These are phyloP conservation scores for Hondaea fermentalgiana DNA, from an alignment of 108 stramenopile species.

Conservation along the genomic window DNA sequence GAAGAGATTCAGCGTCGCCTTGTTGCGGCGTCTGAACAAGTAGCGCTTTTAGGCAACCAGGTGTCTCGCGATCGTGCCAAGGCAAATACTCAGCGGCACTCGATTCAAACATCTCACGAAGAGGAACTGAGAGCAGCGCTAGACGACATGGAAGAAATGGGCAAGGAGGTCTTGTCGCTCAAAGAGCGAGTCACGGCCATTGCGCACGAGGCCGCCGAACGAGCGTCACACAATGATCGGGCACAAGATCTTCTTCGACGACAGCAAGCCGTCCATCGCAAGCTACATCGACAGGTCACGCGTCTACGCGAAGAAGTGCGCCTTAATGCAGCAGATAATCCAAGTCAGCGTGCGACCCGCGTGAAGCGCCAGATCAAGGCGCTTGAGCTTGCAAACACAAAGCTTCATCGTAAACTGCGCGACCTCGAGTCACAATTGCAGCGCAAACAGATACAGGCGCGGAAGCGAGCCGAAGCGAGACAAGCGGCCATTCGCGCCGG, in stretches of 20 bases:
- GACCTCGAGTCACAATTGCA: not conserved
- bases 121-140: not conserved
- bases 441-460: not conserved
- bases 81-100: not conserved
- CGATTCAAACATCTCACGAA: not conserved
- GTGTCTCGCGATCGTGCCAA: not conserved
- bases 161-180: not conserved
- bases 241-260: not conserved
- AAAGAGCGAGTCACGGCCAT: not conserved
- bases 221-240: not conserved
- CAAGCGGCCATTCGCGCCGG: not conserved
- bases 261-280: not conserved
- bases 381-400: not conserved
- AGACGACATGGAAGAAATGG: not conserved
- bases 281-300: not conserved
- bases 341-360: not conserved
- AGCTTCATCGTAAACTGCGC: not conserved
- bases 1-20: not conserved
- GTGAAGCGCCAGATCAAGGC: not conserved
- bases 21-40: not conserved
- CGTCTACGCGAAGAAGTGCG: not conserved
- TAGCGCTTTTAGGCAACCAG: not conserved
- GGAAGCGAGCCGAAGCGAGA: not conserved
- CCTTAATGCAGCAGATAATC: not conserved
- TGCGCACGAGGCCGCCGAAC: not conserved